Percentiles rank a stretch among this genome's conserved stretches.
These are phyloP conservation scores for Fusarium staphyleae DNA, from an alignment of 2,329 filamentous ascomycete species.

Conservation along the genomic window DNA sequence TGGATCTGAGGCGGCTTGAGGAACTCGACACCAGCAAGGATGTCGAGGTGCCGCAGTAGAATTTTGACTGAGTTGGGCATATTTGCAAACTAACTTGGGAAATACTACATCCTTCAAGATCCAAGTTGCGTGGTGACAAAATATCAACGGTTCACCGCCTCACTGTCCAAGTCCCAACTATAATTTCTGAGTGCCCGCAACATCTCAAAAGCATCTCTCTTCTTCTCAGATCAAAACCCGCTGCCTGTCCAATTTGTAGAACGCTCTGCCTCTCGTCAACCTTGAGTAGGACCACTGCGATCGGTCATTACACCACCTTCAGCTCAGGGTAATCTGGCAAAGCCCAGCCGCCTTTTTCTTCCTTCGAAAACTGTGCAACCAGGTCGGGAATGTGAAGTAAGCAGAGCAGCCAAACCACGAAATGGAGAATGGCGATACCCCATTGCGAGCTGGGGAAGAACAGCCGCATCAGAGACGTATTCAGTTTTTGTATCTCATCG, in stretches of 20 bases:
- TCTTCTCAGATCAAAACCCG: no score
- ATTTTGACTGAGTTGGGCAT: background rate
- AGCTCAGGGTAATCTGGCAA: slow-evolving; percentile 23
- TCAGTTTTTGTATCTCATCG: slow-evolving; percentile 21
- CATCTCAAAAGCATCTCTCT: no score
- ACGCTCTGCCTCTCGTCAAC: no score
- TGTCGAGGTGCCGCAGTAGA: slow-evolving; percentile 49
- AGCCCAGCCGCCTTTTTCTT: slow-evolving; percentile 23
- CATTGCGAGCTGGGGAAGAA: slow-evolving; percentile 13
- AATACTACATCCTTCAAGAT: no score
- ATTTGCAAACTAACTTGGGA: background rate
- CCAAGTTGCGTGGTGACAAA: no score
- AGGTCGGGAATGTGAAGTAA: slow-evolving; percentile 13
- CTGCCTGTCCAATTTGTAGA: no score
- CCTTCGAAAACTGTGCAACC: slow-evolving; percentile 21
- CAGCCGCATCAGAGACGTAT: slow-evolving; percentile 2
- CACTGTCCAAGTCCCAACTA: no score
- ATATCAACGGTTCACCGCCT: no score
- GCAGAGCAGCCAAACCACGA: slow-evolving; percentile 23
- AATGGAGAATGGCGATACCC: slow-evolving; percentile 19
- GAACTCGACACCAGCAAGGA: slow-evolving; percentile 67
- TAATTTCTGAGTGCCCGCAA: no score
- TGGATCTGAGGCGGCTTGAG: slow-evolving; percentile 73
- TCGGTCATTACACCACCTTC: background rate
- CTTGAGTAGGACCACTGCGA: background rate